A percentile compares a stretch with the other conserved stretches of the same genome.
Conservation (phyloP, 495 filamentous ascomycete species). For the Hypoxylon rickii region DNA sequence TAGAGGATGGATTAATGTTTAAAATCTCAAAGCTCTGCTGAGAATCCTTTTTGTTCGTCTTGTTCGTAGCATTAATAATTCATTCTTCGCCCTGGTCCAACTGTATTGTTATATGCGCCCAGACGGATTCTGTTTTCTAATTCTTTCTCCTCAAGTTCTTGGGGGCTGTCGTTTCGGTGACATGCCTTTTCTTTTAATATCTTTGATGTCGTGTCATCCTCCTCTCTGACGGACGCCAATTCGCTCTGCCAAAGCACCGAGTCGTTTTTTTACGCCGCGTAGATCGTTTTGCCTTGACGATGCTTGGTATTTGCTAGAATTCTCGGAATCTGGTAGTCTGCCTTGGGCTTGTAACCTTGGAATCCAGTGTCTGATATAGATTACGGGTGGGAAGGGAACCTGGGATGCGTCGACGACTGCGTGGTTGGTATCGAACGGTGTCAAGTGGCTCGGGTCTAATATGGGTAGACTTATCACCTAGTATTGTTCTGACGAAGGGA, state of each 20-base stretch:
- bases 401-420: neutral
- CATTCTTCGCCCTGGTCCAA: neutral
- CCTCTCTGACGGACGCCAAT: conserved; percentile 26
- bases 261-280: conserved; percentile 3
- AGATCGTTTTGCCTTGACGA: conserved; percentile 14
- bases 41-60: no score
- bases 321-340: conserved; percentile 7
- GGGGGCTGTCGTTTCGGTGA: conserved; percentile 18
- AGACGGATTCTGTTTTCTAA: neutral
- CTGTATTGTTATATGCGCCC: neutral
- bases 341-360: conserved; percentile 6
- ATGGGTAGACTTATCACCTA: no score
- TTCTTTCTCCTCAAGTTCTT: neutral
- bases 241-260: conserved; percentile 17
- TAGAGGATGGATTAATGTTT: no score
- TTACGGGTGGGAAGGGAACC: conserved; percentile 1
- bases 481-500: conserved; percentile 18
- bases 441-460: conserved; percentile 10
- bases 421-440: neutral
- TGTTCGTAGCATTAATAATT: no score
- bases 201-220: conserved; percentile 25
- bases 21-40: no score
- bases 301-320: no score
- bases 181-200: conserved; percentile 32
- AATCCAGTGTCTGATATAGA: conserved; percentile 11